A percentile compares a stretch with the other conserved stretches of the same genome.
Conservation (phyloP, 148 eudicot genomes). For the Nyssa sinensis region DNA sequence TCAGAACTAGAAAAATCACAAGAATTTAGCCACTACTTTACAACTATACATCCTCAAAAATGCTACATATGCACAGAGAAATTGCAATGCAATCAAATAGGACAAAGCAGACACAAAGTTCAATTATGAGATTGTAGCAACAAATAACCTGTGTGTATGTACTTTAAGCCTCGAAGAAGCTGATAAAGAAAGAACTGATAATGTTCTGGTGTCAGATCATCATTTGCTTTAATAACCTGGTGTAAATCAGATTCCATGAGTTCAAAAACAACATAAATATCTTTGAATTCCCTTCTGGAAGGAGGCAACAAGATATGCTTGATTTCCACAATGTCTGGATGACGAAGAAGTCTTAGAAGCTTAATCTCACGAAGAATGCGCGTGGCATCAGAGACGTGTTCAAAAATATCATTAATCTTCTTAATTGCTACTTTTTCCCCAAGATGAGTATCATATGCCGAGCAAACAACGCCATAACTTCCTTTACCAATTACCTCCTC, state of each 20-base stretch:
- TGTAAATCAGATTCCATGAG: conserved; percentile 92
- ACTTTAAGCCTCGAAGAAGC: conserved; percentile 51
- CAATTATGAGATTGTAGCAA: conserved; percentile 8
- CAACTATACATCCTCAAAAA: neutral
- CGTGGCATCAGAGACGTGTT: conserved; percentile 88
- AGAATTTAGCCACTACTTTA: neutral
- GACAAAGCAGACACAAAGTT: neutral
- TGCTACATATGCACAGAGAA: neutral
- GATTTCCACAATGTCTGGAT: conserved; percentile 91
- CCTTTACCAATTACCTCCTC: conserved; percentile 91
- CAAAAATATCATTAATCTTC: conserved; percentile 85
- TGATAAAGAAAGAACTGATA: conserved; percentile 70
- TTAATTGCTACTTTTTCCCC: conserved; percentile 91
- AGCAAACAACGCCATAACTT: conserved; percentile 91
- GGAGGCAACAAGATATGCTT: conserved; percentile 84
- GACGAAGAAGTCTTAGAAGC: conserved; percentile 78
- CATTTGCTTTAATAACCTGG: conserved; percentile 91
- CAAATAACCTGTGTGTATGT: conserved; percentile 48
- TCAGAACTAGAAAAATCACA: neutral
- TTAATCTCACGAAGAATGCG: conserved; percentile 89
- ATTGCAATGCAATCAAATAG: neutral
- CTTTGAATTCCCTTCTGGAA: conserved; percentile 83
- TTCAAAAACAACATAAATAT: conserved; percentile 91
- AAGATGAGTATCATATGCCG: conserved; percentile 74
- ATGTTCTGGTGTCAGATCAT: conserved; percentile 90